Base-by-base conservation (phyloP, 495 filamentous ascomycete species). In the Podospora comata region DNA sequence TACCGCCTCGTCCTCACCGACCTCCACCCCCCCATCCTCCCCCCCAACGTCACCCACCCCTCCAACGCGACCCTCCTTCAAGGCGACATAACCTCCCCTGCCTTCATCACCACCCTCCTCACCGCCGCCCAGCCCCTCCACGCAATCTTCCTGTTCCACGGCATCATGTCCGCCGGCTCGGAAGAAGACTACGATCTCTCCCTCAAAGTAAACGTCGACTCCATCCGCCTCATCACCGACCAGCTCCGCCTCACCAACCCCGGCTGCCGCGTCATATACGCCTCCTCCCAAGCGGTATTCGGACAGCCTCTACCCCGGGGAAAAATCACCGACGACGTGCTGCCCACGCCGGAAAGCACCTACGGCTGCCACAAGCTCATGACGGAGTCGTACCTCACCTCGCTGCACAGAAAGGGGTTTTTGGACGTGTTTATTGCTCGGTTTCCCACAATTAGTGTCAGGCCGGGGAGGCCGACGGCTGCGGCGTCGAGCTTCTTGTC, bases 281-380 rank as follows among this genome's bases (percentile, higher is more conserved):
- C 88, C 0, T 75, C 73, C 60, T 81, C 76, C 19, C 78, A 81
- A 60, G 78, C 79, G 44, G 77, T 82, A 19, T 82, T 77, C 72
- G 80, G 79, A 1, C 77, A 73, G 26, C 70, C 80, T 16, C 78
- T 80, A 0, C 60, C 65, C 28, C 9, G 67, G 32, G 60, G 30
- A 5, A 67, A 67, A 53, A 72, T 82, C 7, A 75, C 73, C 16
- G 79, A 81, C 68, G 63, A 72, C 27, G 89, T 89, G 7, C 66
- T 85, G 48, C 86, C 92, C 5, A 86, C 87, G 16, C 92, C 92
- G 5, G 80, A 87, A 65, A 85, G 87, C 9, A 90, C 87, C 13
- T 94, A 94, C 73, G 92, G 92, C 61, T 85, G 89, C 62, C 88
- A 93, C 80, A 95, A 95, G 78, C 82, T 93, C 70, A 88, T 93